Conservation (phyloP, 176 grass and related monocot genomes). For the Tuctoria greenei region DNA sequence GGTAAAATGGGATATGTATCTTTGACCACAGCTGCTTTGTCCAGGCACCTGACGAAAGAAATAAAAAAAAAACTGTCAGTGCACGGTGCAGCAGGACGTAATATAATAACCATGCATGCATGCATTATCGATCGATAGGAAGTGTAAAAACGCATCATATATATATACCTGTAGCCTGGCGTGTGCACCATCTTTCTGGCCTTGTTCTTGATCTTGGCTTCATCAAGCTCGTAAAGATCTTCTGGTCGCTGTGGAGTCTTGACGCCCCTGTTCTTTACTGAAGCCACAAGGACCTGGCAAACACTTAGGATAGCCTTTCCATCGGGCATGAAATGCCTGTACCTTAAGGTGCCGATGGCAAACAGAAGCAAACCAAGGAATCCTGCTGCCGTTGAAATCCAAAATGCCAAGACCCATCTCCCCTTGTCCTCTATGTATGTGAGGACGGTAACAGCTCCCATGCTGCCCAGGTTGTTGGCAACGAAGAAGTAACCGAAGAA, state of each 20-base stretch:
- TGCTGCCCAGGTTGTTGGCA: slow-evolving; percentile 53
- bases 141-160: no score
- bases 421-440: slow-evolving; percentile 56
- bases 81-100: no score
- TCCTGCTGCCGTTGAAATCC: slow-evolving; percentile 34
- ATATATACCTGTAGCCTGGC: slow-evolving; percentile 46
- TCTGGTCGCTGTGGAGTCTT: slow-evolving; percentile 11
- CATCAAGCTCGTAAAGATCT: slow-evolving; percentile 44
- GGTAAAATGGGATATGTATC: neutral
- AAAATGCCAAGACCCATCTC: slow-evolving; percentile 41
- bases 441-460: slow-evolving; percentile 47
- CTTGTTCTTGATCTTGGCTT: neutral
- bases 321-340: slow-evolving; percentile 44
- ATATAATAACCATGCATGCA: no score
- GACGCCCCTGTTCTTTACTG: slow-evolving; percentile 37
- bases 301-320: slow-evolving; percentile 42
- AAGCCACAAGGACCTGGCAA: slow-evolving; percentile 48
- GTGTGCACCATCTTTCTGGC: slow-evolving; percentile 53
- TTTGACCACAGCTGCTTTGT: slow-evolving; percentile 49
- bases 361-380: slow-evolving; percentile 31
- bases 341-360: slow-evolving; percentile 33
- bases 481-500: slow-evolving; percentile 74
- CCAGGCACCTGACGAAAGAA: slow-evolving; percentile 43
- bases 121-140: no score
- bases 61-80: neutral